A percentile compares a stretch with the other conserved stretches of the same genome.
phyloP scores from a whole-genome alignment of 148 eudicot genomes.

The Nepenthes gracilis region DNA sequence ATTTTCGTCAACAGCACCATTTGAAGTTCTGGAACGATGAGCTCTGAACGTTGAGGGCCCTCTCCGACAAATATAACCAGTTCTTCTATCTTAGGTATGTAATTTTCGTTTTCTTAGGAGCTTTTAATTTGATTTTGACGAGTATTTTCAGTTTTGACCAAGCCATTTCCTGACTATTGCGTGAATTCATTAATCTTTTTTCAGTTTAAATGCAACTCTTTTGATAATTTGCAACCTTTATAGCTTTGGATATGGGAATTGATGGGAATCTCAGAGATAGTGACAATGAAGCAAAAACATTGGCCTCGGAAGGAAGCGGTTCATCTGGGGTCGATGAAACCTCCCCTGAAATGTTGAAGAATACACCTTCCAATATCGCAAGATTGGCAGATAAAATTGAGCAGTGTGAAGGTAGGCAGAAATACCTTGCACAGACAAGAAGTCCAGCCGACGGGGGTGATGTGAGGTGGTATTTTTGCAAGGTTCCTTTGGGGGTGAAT shows the following conservation, averaged over 20 bases:
- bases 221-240: too few relatives aligned
- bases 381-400: slow-evolving; percentile 76
- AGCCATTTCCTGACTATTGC: too few relatives aligned
- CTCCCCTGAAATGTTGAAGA: slow-evolving; percentile 69
- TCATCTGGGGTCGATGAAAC: slow-evolving; percentile 25
- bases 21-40: too few relatives aligned
- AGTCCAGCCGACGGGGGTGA: slow-evolving; percentile 94
- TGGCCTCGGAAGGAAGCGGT: slow-evolving; percentile 4
- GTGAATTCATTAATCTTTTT: too few relatives aligned
- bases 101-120: too few relatives aligned
- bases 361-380: slow-evolving; percentile 72
- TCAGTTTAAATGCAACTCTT: too few relatives aligned
- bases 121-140: too few relatives aligned
- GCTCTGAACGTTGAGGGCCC: too few relatives aligned
- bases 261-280: slow-evolving; percentile 10
- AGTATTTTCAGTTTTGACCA: too few relatives aligned
- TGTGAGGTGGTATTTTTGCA: slow-evolving; percentile 95
- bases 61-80: too few relatives aligned
- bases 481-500: slow-evolving; percentile 60
- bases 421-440: slow-evolving; percentile 81
- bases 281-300: slow-evolving; percentile 7
- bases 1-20: too few relatives aligned
- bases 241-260: slow-evolving; percentile 1
- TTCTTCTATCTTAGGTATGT: too few relatives aligned
- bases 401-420: slow-evolving; percentile 78